phyloP scores from a whole-genome alignment of 345 rosid species.

The Populus alba region DNA sequence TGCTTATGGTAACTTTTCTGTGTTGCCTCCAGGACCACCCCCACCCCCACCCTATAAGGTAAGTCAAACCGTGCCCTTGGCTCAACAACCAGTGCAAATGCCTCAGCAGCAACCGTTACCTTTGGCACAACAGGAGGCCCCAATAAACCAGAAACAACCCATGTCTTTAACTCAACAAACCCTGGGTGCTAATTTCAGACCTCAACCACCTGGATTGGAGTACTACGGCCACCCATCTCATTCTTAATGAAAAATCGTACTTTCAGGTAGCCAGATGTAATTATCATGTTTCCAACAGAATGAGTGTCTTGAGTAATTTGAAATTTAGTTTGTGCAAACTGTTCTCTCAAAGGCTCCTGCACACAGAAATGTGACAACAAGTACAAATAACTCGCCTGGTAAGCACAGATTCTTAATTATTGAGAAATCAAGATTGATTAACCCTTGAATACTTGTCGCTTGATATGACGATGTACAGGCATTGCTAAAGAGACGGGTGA shows the following conservation, averaged over 20 bases:
- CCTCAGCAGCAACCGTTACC: conserved; percentile 44
- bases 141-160: conserved; percentile 29
- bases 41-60: conserved; percentile 43
- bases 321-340: conserved; percentile 1
- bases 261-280: conserved; percentile 18
- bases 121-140: conserved; percentile 23
- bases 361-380: not conserved
- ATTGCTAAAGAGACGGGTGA: not conserved
- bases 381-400: not conserved
- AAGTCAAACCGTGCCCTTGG: conserved; percentile 47
- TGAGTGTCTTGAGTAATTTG: not conserved
- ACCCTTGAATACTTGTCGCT: not conserved
- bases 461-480: not conserved
- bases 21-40: conserved; percentile 56
- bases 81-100: conserved; percentile 39
- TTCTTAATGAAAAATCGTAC: conserved; percentile 34
- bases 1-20: conserved; percentile 54
- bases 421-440: not conserved
- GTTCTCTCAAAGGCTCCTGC: not conserved
- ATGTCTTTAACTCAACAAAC: conserved; percentile 35
- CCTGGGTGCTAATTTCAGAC: conserved; percentile 51
- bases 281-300: not conserved
- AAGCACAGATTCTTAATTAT: not conserved
- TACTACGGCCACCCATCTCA: conserved; percentile 63
- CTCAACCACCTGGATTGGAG: conserved; percentile 67